These are phyloP conservation scores for Penicillium ochrochloron DNA, from an alignment of 495 filamentous ascomycete genomes.

Conservation along the genomic window DNA sequence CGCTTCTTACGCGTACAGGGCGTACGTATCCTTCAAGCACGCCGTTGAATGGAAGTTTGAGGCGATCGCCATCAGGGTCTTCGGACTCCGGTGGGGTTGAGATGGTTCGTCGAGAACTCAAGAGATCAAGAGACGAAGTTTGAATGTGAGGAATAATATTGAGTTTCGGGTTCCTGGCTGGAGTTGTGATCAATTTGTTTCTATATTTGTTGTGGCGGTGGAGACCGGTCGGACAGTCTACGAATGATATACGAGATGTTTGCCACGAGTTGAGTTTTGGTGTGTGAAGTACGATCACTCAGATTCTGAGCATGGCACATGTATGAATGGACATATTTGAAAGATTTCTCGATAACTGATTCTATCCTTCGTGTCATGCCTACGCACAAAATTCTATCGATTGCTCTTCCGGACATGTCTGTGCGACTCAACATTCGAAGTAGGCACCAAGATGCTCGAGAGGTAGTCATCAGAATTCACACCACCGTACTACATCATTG, in stretches of 20 bases:
- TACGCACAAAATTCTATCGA: too few species aligned
- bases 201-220: not conserved
- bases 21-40: slow-evolving; percentile 4
- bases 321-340: too few species aligned
- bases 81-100: not conserved
- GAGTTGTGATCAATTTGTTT: not conserved
- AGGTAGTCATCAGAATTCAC: too few species aligned
- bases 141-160: not conserved
- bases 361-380: too few species aligned
- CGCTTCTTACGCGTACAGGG: slow-evolving; percentile 7
- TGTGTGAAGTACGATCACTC: not conserved
- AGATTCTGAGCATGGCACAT: too few species aligned
- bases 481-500: too few species aligned
- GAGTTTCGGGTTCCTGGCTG: not conserved
- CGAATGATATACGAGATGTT: not conserved
- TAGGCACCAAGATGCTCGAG: too few species aligned
- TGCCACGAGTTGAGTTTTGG: not conserved
- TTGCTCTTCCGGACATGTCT: too few species aligned
- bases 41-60: not conserved
- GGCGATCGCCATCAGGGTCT: slow-evolving; percentile 1
- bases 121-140: not conserved
- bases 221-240: not conserved
- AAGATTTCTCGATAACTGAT: too few species aligned
- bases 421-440: too few species aligned
- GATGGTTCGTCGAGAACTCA: not conserved